Percentiles rank a stretch among this genome's conserved stretches.
phyloP scores from a whole-genome alignment of 129 eudicot species.

The Kitagawia praeruptora region DNA sequence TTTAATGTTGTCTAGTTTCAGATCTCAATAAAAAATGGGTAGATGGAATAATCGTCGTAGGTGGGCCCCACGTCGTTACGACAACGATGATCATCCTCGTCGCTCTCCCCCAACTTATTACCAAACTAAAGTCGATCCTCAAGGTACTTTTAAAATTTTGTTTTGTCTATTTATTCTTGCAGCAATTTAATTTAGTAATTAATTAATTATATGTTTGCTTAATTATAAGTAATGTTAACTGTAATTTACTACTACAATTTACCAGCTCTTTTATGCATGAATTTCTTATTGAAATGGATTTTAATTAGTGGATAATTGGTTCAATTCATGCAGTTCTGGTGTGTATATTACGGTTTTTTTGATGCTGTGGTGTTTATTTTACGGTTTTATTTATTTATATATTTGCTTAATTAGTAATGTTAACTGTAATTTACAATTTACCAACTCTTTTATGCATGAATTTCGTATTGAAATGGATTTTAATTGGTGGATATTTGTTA shows the following conservation, averaged over 20 bases:
- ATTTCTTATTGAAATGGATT: too few species aligned
- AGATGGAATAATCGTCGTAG: slow-evolving; percentile 8
- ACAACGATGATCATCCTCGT: neutral
- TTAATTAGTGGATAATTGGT: too few species aligned
- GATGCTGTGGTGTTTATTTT: neutral
- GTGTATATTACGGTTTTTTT: neutral
- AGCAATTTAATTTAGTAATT: neutral
- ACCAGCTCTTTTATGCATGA: too few species aligned
- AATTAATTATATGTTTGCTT: neutral
- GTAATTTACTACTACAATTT: too few species aligned
- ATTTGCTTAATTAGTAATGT: too few species aligned
- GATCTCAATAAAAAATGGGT: neutral
- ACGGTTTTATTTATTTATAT: too few species aligned
- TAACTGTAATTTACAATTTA: too few species aligned
- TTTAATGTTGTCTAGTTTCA: neutral
- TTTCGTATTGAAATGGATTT: too few species aligned
- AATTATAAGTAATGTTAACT: neutral
- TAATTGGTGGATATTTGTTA: neutral
- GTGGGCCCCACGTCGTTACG: slow-evolving; percentile 7
- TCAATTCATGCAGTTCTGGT: too few species aligned
- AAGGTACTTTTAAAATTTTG: neutral
- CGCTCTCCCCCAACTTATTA: slow-evolving; percentile 10
- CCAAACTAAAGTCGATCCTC: slow-evolving; percentile 12
- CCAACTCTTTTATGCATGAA: too few species aligned
- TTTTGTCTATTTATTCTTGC: neutral